Evolutionary conservation across 257 asterid species (phyloP), one percentile per base, ranked within the genome.

Genomic region (Primulina tabacum): DNA sequence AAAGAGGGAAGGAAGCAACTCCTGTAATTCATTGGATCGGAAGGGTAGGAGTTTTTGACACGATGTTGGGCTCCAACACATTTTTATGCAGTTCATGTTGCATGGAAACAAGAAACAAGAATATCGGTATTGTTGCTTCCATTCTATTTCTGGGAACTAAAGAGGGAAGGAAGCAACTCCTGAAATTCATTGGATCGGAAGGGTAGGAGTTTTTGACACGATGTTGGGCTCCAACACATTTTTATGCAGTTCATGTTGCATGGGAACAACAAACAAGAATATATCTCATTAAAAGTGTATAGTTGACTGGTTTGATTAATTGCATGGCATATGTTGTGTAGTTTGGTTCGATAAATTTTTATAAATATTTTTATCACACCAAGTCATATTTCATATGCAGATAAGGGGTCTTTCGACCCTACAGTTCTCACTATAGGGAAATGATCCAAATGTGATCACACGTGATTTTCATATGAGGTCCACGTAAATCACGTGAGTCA

Each of bases 91-190:
- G 57, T 16, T 50, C 57, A 5, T 50, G 20, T 50, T 16, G 21
- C 57, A 50, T 50, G 57, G 57, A 73, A 79, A 76, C 73, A 65
- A 87, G 70, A 63, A 75, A 72, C 64, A 71, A 64, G 63, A 34
- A 28, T 47, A 43, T 26, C 64, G 76, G 76, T 73, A 75, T 66
- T 80, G 89, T 75, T 92, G 95, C 87, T 76, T 82, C 30, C 67
- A 59, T 65, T 72, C 65, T 57, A 37, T 18, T 62, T 73, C 81
- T 70, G 62, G 74, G 67, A 75, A 71, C 21, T 68, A 29, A 63
- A 57, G 50, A 58, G 66, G 67, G 40, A 73, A 61, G 62, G 40
- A 73, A 61, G 62, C 37, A 29, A 65, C 65, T 66, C 61, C 33
- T 8, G 58, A 18, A 20, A 33, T 20, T 58, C 62, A 14, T 16